These are phyloP conservation scores for Pythium volutum DNA, from an alignment of 352 stramenopile genomes.

Conservation along the genomic window DNA sequence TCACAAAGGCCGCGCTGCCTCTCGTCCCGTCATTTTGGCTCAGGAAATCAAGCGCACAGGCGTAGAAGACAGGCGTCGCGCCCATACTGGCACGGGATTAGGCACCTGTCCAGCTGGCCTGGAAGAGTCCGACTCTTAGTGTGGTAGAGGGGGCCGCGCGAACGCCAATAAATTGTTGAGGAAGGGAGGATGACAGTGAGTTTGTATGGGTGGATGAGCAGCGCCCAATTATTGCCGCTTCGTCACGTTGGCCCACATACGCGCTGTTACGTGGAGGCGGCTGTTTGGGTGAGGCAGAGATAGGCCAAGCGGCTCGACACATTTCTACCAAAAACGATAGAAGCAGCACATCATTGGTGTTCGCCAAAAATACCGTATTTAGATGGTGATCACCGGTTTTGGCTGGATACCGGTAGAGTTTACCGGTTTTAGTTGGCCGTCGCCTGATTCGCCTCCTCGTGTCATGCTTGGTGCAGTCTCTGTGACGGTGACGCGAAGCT, in stretches of 20 bases:
- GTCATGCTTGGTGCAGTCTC: conserved; percentile 6
- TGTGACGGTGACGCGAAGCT: not conserved
- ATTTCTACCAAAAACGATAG: not conserved
- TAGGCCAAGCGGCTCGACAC: no score
- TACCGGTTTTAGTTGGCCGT: not conserved
- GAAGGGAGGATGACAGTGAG: not conserved
- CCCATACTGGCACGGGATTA: no score
- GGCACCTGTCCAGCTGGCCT: not conserved
- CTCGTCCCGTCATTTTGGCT: not conserved
- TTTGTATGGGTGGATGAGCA: not conserved
- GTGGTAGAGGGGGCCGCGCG: not conserved
- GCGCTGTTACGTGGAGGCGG: not conserved
- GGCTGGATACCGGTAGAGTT: not conserved
- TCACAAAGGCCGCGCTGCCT: not conserved
- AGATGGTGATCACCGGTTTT: no score
- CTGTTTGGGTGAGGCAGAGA: conserved; percentile 2
- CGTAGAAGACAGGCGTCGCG: not conserved
- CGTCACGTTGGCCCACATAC: not conserved
- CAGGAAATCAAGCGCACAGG: not conserved
- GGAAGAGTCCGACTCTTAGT: conserved; percentile 3
- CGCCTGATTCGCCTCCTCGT: not conserved
- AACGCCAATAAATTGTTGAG: not conserved
- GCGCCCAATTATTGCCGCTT: not conserved
- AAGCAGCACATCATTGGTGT: not conserved
- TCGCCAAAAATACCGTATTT: not conserved